These are phyloP conservation scores for Buddleja alternifolia DNA, from an alignment of 257 asterid genomes.

Conservation along the genomic window DNA sequence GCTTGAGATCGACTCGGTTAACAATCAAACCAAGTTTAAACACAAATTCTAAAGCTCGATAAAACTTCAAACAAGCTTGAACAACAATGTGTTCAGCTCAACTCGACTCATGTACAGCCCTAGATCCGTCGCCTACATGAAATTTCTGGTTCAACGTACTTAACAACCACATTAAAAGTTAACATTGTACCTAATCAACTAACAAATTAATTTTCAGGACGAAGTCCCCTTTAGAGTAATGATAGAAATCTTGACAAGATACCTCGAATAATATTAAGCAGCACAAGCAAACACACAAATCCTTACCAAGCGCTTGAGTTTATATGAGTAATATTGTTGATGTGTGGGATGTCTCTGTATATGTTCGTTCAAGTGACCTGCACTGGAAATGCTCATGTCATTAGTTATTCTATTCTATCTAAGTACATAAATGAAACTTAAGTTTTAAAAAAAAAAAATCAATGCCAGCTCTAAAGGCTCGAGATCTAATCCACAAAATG, in stretches of 20 bases:
- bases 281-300: background rate
- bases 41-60: too few species aligned
- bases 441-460: background rate
- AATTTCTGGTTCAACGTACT: background rate
- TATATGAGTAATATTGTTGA: conserved; percentile 69
- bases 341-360: conserved; percentile 60
- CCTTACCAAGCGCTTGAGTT: conserved; percentile 76
- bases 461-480: conserved; percentile 15
- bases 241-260: background rate
- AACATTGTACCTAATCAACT: background rate
- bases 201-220: background rate
- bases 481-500: too few species aligned
- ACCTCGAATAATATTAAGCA: background rate
- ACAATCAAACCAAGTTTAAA: too few species aligned
- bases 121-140: background rate
- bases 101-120: too few species aligned
- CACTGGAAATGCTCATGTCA: conserved; percentile 52
- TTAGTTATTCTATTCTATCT: conserved; percentile 26
- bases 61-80: too few species aligned
- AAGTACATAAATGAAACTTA: background rate
- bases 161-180: background rate
- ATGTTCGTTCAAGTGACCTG: conserved; percentile 82
- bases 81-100: too few species aligned
- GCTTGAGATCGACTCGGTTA: too few species aligned
- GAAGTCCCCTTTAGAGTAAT: background rate